Evolutionary conservation across 73 alveolate species (phyloP).

Genomic region (Symbiodinium natans): DNA sequence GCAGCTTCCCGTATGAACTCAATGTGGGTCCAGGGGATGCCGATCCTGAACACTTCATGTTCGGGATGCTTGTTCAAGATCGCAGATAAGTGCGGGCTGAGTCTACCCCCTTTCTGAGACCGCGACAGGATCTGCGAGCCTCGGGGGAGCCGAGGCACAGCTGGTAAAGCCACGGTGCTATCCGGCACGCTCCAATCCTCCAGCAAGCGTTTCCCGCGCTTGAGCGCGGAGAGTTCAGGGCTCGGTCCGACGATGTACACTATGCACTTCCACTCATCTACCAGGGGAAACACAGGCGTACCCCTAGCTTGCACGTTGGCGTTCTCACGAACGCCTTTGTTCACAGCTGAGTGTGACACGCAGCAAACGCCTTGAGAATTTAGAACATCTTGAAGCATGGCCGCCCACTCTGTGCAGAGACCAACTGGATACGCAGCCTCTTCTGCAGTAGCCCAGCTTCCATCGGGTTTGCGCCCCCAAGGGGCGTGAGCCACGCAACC

Average conservation of each 20-base stretch:
- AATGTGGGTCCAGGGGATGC: background rate
- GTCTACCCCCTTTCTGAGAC: background rate
- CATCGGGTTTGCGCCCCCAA: background rate
- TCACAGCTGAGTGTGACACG: background rate
- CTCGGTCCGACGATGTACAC: background rate
- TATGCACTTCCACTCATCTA: background rate
- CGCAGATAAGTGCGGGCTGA: background rate
- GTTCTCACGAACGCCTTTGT: background rate
- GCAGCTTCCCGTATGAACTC: background rate
- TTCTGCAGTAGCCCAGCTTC: background rate
- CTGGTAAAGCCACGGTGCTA: too few species aligned
- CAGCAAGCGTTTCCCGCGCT: too few species aligned
- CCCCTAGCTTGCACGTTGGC: background rate
- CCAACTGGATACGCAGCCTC: slow-evolving; percentile 25
- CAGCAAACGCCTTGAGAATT: background rate
- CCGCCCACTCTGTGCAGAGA: background rate
- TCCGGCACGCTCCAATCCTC: background rate
- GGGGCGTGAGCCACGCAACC: background rate
- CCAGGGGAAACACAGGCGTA: background rate
- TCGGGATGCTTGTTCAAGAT: background rate
- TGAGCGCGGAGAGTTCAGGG: background rate
- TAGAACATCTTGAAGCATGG: background rate
- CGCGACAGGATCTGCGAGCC: background rate
- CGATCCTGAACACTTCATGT: background rate
- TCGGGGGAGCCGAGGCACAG: background rate